phyloP scores from a whole-genome alignment of 192 early-diverging fungal genomes.

The Lobosporangium transversale region DNA sequence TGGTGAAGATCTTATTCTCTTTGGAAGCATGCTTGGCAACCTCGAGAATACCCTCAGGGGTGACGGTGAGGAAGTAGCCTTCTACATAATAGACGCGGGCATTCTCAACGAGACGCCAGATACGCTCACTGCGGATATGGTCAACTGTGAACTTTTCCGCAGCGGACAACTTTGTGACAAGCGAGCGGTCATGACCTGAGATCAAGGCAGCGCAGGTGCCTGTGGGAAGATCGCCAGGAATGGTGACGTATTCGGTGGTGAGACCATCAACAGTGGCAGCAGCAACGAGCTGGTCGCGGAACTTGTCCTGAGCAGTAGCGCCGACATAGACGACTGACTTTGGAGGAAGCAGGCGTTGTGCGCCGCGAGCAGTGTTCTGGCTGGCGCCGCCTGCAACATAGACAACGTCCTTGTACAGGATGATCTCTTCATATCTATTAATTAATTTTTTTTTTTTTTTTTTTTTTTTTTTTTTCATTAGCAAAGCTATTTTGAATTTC shows the following conservation, averaged over 20 bases:
- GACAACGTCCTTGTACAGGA: slow-evolving; percentile 72
- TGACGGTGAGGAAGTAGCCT: slow-evolving; percentile 95
- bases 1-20: slow-evolving; percentile 85
- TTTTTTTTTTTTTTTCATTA: too few species aligned
- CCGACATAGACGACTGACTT: slow-evolving; percentile 94
- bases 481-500: too few species aligned
- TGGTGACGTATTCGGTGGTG: slow-evolving; percentile 87
- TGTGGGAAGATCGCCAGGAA: slow-evolving; percentile 78
- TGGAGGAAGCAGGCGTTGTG: slow-evolving; percentile 87
- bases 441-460: too few species aligned
- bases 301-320: slow-evolving; percentile 89
- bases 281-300: slow-evolving; percentile 74
- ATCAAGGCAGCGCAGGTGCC: slow-evolving; percentile 97
- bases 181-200: slow-evolving; percentile 87
- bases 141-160: slow-evolving; percentile 75
- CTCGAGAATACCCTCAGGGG: slow-evolving; percentile 81
- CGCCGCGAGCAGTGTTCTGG: slow-evolving; percentile 94
- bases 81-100: slow-evolving; percentile 94
- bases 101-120: slow-evolving; percentile 88
- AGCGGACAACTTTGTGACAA: slow-evolving; percentile 95
- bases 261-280: slow-evolving; percentile 89
- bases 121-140: slow-evolving; percentile 70
- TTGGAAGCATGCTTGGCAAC: slow-evolving; percentile 90
- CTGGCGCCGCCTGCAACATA: slow-evolving; percentile 97
- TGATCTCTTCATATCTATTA: slow-evolving; percentile 81